A percentile compares a stretch with the other conserved stretches of the same genome.
Conservation (phyloP, 2,329 filamentous ascomycete genomes). For the Fusarium xyrophilum region DNA sequence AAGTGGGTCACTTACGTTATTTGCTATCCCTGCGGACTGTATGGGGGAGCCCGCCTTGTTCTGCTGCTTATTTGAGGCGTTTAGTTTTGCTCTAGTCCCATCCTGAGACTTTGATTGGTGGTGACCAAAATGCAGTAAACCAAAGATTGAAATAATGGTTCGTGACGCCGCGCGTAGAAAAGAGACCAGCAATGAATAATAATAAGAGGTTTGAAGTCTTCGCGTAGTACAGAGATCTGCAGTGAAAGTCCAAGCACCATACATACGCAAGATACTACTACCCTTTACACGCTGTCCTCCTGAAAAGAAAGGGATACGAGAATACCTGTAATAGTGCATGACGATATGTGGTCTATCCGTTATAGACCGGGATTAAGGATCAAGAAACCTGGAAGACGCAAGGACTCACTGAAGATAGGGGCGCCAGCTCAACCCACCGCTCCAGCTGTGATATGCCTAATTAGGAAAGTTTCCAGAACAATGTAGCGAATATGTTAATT, state of each 20-base stretch:
- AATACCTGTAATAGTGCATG: slow-evolving; percentile 10
- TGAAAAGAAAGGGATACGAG: slow-evolving; percentile 19
- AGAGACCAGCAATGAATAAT: not conserved
- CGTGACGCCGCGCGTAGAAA: slow-evolving; percentile 8
- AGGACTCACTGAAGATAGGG: slow-evolving; percentile 32
- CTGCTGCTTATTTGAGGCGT: slow-evolving; percentile 18
- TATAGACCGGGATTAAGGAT: slow-evolving; percentile 33
- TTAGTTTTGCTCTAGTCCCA: slow-evolving; percentile 4
- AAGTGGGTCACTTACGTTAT: no score
- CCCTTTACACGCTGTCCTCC: slow-evolving; percentile 2
- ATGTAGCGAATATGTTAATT: slow-evolving; percentile 1
- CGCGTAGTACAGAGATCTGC: not conserved
- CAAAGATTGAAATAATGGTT: slow-evolving; percentile 25
- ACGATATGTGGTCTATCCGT: slow-evolving; percentile 11
- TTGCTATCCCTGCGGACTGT: no score
- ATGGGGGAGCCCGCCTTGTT: slow-evolving; percentile 28
- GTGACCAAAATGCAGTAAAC: not conserved
- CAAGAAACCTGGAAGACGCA: slow-evolving; percentile 12
- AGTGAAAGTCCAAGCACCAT: not conserved
- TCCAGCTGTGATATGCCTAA: slow-evolving; percentile 7
- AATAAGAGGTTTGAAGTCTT: not conserved
- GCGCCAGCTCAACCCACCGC: slow-evolving; percentile 27
- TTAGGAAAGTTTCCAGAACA: slow-evolving; percentile 19
- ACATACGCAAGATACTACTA: not conserved
- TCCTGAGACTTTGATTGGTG: slow-evolving; percentile 18